Conservation (phyloP, 2,329 filamentous ascomycete species). For the Colletotrichum lindemuthianum region DNA sequence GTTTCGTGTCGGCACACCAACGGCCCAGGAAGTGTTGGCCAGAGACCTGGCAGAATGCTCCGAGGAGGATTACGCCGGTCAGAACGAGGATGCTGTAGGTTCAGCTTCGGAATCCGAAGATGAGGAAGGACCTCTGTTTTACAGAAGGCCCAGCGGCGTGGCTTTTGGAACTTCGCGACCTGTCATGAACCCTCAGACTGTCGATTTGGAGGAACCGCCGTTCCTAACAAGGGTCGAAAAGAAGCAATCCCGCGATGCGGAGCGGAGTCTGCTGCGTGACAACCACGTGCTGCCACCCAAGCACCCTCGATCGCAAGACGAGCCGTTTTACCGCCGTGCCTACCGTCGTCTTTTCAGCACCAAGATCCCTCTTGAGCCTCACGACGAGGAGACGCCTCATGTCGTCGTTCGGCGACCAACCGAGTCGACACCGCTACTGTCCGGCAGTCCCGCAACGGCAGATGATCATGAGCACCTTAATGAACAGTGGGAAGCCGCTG, state of each 20-base stretch:
- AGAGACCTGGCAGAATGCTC: slow-evolving; percentile 73
- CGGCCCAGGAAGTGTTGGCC: slow-evolving; percentile 73
- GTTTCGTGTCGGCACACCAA: slow-evolving; percentile 69
- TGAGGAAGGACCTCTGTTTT: slow-evolving; percentile 62
- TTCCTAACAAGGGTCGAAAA: slow-evolving; percentile 64
- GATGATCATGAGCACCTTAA: slow-evolving; percentile 66
- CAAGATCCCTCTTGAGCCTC: slow-evolving; percentile 53
- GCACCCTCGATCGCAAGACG: slow-evolving; percentile 50
- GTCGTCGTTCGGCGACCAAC: slow-evolving; percentile 47
- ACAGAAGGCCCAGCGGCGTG: slow-evolving; percentile 81
- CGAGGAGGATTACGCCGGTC: slow-evolving; percentile 52
- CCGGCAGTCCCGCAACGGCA: slow-evolving; percentile 18
- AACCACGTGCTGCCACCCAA: slow-evolving; percentile 74
- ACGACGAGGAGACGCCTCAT: slow-evolving; percentile 51
- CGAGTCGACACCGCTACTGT: slow-evolving; percentile 55
- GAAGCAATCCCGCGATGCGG: slow-evolving; percentile 66
- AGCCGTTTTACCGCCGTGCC: slow-evolving; percentile 49
- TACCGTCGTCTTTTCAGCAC: slow-evolving; percentile 67
- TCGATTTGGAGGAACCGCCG: slow-evolving; percentile 50
- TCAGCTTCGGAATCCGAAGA: slow-evolving; percentile 47
- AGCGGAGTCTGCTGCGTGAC: slow-evolving; percentile 70
- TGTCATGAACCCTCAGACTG: slow-evolving; percentile 68
- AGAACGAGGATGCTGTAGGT: slow-evolving; percentile 44
- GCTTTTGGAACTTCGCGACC: slow-evolving; percentile 77
- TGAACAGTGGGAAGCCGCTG: slow-evolving; percentile 86